These are phyloP conservation scores for Fagopyrum tataricum DNA, from an alignment of 148 eudicot species.

Conservation along the genomic window DNA sequence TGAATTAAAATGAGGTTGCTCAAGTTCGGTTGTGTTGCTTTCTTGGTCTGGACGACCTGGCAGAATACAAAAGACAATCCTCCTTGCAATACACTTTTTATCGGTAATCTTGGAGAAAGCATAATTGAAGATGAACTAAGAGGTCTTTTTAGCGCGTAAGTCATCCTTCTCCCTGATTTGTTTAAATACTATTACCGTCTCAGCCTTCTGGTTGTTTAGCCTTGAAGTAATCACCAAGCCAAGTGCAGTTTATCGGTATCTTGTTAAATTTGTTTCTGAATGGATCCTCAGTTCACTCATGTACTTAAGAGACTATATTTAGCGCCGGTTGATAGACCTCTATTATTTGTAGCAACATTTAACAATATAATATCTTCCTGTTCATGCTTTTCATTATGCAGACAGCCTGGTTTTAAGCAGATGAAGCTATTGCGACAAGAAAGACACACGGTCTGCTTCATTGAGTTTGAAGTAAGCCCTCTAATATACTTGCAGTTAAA, in stretches of 20 bases:
- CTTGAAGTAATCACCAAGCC: background rate
- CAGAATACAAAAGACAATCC: constrained; percentile 97
- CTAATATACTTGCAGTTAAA: background rate
- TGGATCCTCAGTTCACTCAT: background rate
- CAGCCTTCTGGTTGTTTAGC: background rate
- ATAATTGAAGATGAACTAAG: constrained; percentile 90
- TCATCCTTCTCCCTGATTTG: constrained; percentile 11
- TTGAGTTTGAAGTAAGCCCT: constrained; percentile 82
- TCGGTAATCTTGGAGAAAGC: constrained; percentile 91
- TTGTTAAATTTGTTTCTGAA: background rate
- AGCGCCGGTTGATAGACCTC: background rate
- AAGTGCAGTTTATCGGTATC: background rate
- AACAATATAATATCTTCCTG: background rate
- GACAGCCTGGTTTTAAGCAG: constrained; percentile 93
- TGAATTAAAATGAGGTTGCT: background rate
- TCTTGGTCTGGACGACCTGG: constrained; percentile 17
- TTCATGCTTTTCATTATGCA: constrained; percentile 27
- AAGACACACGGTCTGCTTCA: constrained; percentile 97
- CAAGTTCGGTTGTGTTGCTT: background rate
- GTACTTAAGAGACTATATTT: background rate
- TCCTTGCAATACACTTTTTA: constrained; percentile 93
- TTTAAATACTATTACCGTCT: background rate
- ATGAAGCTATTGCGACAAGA: constrained; percentile 96
- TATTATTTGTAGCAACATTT: background rate
- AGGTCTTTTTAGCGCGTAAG: constrained; percentile 79